Conservation (phyloP, 108 stramenopile genomes). For the Thalassiosira profunda region DNA sequence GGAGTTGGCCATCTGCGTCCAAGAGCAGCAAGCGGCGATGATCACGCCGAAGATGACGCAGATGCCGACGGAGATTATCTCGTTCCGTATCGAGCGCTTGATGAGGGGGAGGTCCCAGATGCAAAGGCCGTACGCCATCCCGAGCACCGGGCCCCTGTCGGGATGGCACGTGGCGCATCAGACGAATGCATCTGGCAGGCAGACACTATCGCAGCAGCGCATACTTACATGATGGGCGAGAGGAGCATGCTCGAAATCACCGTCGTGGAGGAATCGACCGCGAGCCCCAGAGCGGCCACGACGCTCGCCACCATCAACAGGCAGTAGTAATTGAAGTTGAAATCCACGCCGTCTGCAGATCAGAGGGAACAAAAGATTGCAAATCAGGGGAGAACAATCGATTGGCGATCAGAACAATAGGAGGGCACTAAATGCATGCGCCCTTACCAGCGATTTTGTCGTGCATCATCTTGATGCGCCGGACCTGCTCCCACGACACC, state of each 20-base stretch:
- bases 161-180: constrained; percentile 7
- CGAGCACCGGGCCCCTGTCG: constrained; percentile 50
- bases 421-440: too few species aligned
- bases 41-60: constrained; percentile 43
- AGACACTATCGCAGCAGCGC: too few species aligned
- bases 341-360: constrained; percentile 18
- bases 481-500: constrained; percentile 21
- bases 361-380: too few species aligned
- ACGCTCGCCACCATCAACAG: constrained; percentile 70
- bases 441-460: constrained; percentile 1
- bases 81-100: constrained; percentile 47
- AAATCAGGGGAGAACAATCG: too few species aligned
- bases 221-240: constrained; percentile 70
- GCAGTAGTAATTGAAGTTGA: constrained; percentile 19
- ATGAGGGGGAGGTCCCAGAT: constrained; percentile 71
- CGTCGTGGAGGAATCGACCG: constrained; percentile 69
- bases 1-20: neutral
- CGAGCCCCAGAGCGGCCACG: constrained; percentile 84
- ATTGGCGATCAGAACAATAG: too few species aligned
- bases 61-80: constrained; percentile 65
- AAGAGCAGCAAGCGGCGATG: neutral
- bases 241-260: constrained; percentile 92
- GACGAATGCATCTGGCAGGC: neutral
- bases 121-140: constrained; percentile 69
- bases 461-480: constrained; percentile 29